Base-by-base conservation (phyloP, 805 yeast species). In the Candida peoriensis region DNA sequence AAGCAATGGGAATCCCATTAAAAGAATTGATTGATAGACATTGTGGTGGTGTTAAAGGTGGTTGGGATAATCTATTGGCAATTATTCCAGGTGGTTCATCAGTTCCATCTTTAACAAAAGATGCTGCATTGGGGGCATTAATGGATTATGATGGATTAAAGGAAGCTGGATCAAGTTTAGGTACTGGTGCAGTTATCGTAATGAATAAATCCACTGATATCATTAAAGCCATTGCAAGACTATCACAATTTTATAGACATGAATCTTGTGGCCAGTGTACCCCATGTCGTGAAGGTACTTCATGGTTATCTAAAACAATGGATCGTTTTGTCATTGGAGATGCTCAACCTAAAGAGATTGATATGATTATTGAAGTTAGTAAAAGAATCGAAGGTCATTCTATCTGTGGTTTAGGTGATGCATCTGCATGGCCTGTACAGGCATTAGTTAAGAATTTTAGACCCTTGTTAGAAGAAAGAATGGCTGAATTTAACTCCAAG, bases 201-300 rank as follows among this genome's bases (percentile, higher is more conserved):
- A 78, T 86, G 85, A 82, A 85, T 70, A 81, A 84, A 67, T 77
- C 79, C 51, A 82, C 94, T 24, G 95, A 86, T 58, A 76, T 86
- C 36, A 76, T 86, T 42, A 73, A 87, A 46, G 93, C 90, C 48
- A 86, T 86, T 58, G 94, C 86, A 63, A 74, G 95, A 61, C 75
- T 86, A 54, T 62, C 90, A 28, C 78, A 83, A 28, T 86, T 86
- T 61, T 86, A 84, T 69, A 83, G 81, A 68, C 95, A 86, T 64
- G 95, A 86, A 70, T 81, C 93, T 7, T 86, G 95, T 66, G 95
- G 95, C 40, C 95, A 86, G 66, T 86, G 95, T 68, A 86, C 95
- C 4, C 95, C 95, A 39, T 86, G 95, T 66, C 78, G 96, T 60
- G 95, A 86, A 65, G 96, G 96, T 39, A 85, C 95, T 28, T 81